Base-by-base conservation (phyloP, 2,329 filamentous ascomycete genomes). In the Fusarium albidum region DNA sequence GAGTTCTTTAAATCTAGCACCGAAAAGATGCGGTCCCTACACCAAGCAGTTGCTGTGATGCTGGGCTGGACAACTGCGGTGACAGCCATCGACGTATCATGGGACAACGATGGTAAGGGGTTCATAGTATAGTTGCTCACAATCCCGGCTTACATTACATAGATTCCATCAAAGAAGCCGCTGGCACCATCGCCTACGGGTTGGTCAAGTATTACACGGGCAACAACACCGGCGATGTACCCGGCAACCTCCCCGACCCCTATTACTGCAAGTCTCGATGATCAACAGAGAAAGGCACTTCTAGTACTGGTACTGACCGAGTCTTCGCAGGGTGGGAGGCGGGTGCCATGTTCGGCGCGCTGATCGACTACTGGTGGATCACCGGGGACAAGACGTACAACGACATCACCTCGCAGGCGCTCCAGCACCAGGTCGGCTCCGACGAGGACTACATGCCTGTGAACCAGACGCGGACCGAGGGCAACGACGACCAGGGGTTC, bases 401-500 rank as follows among this genome's bases (percentile, higher is more conserved):
- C 68, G 73, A 79, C 9, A 77, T 84, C 29, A 82, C 82, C 2
- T 78, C 74, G 14, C 78, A 88, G 66, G 87, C 81, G 2, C 67
- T 90, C 64, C 64, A 84, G 8, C 83, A 86, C 65, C 87, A 90
- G 68, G 79, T 77, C 28, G 83, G 85, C 32, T 73, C 79, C n/a
- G 79, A 84, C 56, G 66, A 70, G 11, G 83, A 89, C 68, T 89
- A 80, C 68, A 87, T 89, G 85, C 88, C 88, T 4, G 67, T 71
- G n/a, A 88, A 88, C 71, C 85, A 87, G 70, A 86, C 84, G 7
- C 72, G 76, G 40, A 81, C 80, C 3, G 72, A 82, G 56, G 88
- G 88, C 59, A 91, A 91, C 72, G 89, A 92, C 59, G 89, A 91
- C 64, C 89, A 91, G 71, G 87, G 89, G 6, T 94, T 95, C 74